Evolutionary conservation across 2,329 filamentous ascomycete species (phyloP).

Genomic region (Mollisiaceae sp.): DNA sequence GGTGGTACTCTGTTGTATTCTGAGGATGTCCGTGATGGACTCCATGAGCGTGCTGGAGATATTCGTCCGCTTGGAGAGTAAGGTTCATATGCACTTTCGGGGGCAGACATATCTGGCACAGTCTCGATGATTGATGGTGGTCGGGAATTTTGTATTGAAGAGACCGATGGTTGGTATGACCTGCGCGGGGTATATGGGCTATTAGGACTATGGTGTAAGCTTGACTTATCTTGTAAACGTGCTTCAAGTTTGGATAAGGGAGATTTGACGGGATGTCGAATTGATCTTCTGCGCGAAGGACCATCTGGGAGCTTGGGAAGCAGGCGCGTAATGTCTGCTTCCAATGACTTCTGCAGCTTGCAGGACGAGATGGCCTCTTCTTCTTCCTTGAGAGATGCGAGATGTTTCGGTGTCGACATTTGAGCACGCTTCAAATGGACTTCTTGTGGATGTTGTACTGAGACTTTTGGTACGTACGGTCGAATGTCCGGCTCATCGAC

Average conservation of each 20-base stretch:
- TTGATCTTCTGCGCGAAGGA: constrained; percentile 49
- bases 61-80: constrained; percentile 55
- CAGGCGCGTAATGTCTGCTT: constrained; percentile 44
- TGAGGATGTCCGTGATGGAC: constrained; percentile 55
- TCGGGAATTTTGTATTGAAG: constrained; percentile 50
- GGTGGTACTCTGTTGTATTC: constrained; percentile 73
- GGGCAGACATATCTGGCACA: constrained; percentile 63
- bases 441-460: constrained; percentile 29
- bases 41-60: constrained; percentile 65
- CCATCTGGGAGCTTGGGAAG: constrained; percentile 60
- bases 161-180: constrained; percentile 54
- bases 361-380: constrained; percentile 44
- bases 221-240: constrained; percentile 30
- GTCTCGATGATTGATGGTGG: constrained; percentile 60
- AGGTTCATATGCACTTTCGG: constrained; percentile 66
- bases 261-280: constrained; percentile 43
- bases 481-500: constrained; percentile 59
- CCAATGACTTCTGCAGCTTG: constrained; percentile 41
- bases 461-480: constrained; percentile 58
- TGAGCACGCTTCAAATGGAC: constrained; percentile 24
- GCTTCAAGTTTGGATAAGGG: constrained; percentile 36
- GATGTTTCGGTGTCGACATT: constrained; percentile 44
- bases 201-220: constrained; percentile 36
- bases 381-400: constrained; percentile 46
- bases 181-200: constrained; percentile 44